Percentiles rank a stretch among this genome's conserved stretches.
phyloP scores from a whole-genome alignment of 495 filamentous ascomycete genomes.

The Bacidia rubella region DNA sequence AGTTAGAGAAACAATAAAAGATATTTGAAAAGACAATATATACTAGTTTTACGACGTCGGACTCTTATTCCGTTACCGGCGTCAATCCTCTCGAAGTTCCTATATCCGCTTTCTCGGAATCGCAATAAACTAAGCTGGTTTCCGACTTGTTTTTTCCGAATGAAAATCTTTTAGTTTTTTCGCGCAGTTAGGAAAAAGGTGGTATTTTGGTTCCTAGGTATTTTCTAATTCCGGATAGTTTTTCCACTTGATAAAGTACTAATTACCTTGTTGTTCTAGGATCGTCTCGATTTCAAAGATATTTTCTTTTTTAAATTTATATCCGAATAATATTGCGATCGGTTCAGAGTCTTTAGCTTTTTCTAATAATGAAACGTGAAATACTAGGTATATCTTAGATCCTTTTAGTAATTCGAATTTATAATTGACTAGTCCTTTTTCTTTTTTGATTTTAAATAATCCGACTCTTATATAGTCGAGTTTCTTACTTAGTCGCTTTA shows the following conservation, averaged over 20 bases:
- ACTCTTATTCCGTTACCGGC: neutral
- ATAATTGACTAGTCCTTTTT: conserved; percentile 8
- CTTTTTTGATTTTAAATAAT: conserved; percentile 6
- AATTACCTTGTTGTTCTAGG: conserved; percentile 1
- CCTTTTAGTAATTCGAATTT: conserved; percentile 2
- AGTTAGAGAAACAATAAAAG: neutral
- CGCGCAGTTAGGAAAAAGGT: neutral
- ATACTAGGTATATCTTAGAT: conserved; percentile 5
- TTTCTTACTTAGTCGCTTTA: conserved; percentile 4
- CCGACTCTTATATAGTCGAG: conserved; percentile 5
- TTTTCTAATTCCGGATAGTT: conserved; percentile 2
- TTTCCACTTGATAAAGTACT: conserved; percentile 4
- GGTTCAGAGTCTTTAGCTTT: neutral
- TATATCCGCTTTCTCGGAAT: neutral
- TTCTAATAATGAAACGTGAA: conserved; percentile 4
- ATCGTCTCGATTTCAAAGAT: conserved; percentile 1
- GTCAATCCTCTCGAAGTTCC: neutral
- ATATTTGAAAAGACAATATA: neutral
- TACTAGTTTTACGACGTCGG: no score
- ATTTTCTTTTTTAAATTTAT: conserved; percentile 2
- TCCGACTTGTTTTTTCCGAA: neutral
- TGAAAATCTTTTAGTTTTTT: neutral
- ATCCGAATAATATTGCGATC: neutral
- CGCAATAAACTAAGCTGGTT: neutral
- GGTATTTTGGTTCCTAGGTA: neutral